These are phyloP conservation scores for Xylaria venustula DNA, from an alignment of 495 filamentous ascomycete genomes.

Conservation along the genomic window DNA sequence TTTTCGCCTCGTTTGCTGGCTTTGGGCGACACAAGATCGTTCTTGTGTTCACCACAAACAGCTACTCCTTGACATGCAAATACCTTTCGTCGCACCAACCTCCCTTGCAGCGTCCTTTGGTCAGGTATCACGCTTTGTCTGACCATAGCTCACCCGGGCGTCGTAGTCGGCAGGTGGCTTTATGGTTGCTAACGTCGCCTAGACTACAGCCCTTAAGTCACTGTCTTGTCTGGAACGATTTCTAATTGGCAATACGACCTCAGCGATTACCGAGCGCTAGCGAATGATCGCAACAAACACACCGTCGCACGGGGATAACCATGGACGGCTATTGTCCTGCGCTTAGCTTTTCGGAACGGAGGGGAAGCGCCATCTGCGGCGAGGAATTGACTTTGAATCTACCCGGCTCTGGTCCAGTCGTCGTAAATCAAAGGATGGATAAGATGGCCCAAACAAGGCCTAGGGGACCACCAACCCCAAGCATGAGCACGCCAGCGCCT, in stretches of 20 bases:
- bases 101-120: not conserved
- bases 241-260: not conserved
- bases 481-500: slow-evolving; percentile 55
- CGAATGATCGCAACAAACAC: slow-evolving; percentile 5
- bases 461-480: slow-evolving; percentile 56
- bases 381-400: slow-evolving; percentile 47
- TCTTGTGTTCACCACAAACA: slow-evolving; percentile 1
- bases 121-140: not conserved
- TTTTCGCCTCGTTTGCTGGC: not conserved
- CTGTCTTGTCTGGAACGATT: not conserved
- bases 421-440: slow-evolving; percentile 38
- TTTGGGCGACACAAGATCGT: not conserved
- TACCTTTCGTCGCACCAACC: slow-evolving; percentile 1
- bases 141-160: not conserved
- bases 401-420: slow-evolving; percentile 27
- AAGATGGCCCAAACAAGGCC: slow-evolving; percentile 48
- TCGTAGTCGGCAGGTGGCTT: not conserved
- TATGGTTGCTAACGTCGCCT: not conserved
- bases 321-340: slow-evolving; percentile 42
- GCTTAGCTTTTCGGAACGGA: slow-evolving; percentile 44
- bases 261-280: not conserved
- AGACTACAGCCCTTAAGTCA: not conserved
- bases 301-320: not conserved
- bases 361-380: slow-evolving; percentile 37
- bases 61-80: not conserved